Percentiles rank a stretch among this genome's conserved stretches.
These are phyloP conservation scores for Aquanectria penicillioides DNA, from an alignment of 2,329 filamentous ascomycete species.

Conservation along the genomic window DNA sequence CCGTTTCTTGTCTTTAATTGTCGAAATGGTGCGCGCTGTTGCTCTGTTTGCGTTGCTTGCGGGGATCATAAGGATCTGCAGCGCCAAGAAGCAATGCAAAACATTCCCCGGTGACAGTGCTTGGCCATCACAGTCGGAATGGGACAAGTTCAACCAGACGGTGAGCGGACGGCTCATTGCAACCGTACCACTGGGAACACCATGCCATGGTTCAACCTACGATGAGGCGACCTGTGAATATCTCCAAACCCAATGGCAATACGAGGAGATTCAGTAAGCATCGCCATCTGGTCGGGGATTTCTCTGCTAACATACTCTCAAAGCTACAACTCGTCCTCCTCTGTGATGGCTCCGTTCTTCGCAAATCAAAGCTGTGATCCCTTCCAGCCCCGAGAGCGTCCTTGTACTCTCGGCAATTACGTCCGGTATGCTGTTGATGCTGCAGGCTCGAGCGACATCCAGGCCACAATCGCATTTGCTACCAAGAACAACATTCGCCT, in stretches of 20 bases:
- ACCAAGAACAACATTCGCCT: constrained; percentile 49
- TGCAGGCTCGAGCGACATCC: constrained; percentile 42
- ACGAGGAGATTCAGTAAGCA: constrained; percentile 48
- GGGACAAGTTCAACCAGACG: neutral
- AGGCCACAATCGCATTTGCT: constrained; percentile 49
- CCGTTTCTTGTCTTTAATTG: neutral
- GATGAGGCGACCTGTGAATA: constrained; percentile 54
- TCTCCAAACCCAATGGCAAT: constrained; percentile 49
- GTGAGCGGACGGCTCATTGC: neutral
- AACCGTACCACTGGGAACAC: constrained; percentile 30
- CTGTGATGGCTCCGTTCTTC: constrained; percentile 52
- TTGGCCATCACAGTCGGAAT: neutral
- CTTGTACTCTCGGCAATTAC: constrained; percentile 56
- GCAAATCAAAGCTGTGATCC: constrained; percentile 51
- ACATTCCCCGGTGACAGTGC: neutral
- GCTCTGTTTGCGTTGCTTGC: neutral
- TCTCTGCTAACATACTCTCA: neutral
- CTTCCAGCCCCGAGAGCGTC: constrained; percentile 48
- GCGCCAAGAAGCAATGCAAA: neutral
- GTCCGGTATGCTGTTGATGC: constrained; percentile 52
- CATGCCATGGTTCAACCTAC: constrained; percentile 61
- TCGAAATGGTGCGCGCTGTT: neutral
- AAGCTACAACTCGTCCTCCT: constrained; percentile 47
- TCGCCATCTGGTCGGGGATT: neutral
- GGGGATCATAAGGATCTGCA: neutral